Percentiles rank a stretch among this genome's conserved stretches.
These are phyloP conservation scores for Stagonosporopsis chrysanthemi DNA, from an alignment of 2,329 filamentous ascomycete species.

Conservation along the genomic window DNA sequence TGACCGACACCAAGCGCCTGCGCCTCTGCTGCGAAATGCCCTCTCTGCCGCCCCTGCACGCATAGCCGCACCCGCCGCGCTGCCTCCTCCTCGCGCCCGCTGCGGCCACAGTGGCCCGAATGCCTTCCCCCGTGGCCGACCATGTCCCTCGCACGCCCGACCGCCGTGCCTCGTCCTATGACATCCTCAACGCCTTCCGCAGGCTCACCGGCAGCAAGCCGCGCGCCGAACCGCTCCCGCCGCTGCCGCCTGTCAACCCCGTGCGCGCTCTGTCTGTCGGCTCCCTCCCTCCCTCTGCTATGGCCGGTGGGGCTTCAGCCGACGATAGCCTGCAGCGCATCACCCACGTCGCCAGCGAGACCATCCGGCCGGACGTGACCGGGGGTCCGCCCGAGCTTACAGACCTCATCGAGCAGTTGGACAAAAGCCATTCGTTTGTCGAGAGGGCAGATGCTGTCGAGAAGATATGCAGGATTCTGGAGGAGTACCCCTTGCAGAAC, in stretches of 20 bases:
- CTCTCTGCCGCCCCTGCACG: constrained; percentile 7
- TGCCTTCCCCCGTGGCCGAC: constrained; percentile 47
- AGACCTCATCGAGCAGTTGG: constrained; percentile 42
- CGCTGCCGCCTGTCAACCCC: constrained; percentile 42
- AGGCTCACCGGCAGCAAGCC: constrained; percentile 46
- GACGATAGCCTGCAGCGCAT: constrained; percentile 41
- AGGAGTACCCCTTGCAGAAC: constrained; percentile 47
- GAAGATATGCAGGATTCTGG: constrained; percentile 45
- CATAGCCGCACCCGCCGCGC: constrained; percentile 3
- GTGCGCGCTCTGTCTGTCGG: constrained; percentile 41
- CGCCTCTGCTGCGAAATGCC: constrained; percentile 23
- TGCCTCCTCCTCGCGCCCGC: constrained; percentile 1
- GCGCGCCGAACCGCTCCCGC: constrained; percentile 45
- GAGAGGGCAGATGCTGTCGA: constrained; percentile 44
- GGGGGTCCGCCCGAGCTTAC: constrained; percentile 50
- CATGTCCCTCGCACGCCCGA: constrained; percentile 50
- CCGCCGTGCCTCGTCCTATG: constrained; percentile 48
- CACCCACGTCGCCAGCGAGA: constrained; percentile 31
- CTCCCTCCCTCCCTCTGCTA: constrained; percentile 29
- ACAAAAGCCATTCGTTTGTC: constrained; percentile 32
- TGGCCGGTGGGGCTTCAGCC: constrained; percentile 33
- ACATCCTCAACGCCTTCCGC: constrained; percentile 50
- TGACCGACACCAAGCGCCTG: constrained; percentile 17
- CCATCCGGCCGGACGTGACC: constrained; percentile 30
- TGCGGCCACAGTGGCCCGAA: constrained; percentile 32